Percentiles rank a stretch among this genome's conserved stretches.
Evolutionary conservation across 2,329 filamentous ascomycete genomes (phyloP).

Genomic region (Penicillium sp.): DNA sequence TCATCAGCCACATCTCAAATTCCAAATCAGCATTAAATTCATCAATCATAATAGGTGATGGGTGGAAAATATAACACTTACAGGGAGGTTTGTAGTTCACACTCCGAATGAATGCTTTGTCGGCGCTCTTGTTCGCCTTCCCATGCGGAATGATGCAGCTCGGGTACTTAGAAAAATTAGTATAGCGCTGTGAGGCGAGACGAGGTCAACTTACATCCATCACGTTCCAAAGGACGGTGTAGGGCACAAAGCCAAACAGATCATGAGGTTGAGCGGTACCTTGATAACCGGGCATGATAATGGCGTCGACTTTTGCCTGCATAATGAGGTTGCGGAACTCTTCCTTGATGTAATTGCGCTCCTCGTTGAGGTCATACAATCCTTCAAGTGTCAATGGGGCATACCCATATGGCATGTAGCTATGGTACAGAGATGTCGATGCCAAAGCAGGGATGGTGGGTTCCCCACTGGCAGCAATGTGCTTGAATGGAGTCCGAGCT

Average conservation of each 20-base stretch:
- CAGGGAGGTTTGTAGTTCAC: conserved; percentile 21
- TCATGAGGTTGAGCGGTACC: conserved; percentile 55
- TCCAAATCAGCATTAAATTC: not conserved
- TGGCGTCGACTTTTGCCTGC: conserved; percentile 48
- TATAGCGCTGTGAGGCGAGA: not conserved
- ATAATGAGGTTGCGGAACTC: conserved; percentile 45
- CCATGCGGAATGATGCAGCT: conserved; percentile 49
- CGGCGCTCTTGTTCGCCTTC: conserved; percentile 43
- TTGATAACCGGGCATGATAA: conserved; percentile 52
- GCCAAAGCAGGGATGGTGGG: conserved; percentile 27
- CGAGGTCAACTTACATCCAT: conserved; percentile 45
- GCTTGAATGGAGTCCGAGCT: conserved; percentile 18
- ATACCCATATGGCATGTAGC: conserved; percentile 10
- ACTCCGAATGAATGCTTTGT: conserved; percentile 26
- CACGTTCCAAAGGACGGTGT: conserved; percentile 51
- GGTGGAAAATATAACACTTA: not conserved
- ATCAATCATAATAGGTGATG: too few species aligned
- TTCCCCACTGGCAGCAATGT: conserved; percentile 43
- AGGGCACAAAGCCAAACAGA: conserved; percentile 35
- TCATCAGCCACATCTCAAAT: conserved; percentile 1
- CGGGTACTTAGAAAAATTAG: conserved; percentile 42
- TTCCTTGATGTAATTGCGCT: conserved; percentile 35
- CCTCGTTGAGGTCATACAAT: conserved; percentile 46
- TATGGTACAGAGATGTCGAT: conserved; percentile 20
- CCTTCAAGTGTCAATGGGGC: conserved; percentile 36